Evolutionary conservation across 23 red algal species (phyloP), one percentile per base, ranked within the genome.

Genomic region (Agarophyton chilense): DNA sequence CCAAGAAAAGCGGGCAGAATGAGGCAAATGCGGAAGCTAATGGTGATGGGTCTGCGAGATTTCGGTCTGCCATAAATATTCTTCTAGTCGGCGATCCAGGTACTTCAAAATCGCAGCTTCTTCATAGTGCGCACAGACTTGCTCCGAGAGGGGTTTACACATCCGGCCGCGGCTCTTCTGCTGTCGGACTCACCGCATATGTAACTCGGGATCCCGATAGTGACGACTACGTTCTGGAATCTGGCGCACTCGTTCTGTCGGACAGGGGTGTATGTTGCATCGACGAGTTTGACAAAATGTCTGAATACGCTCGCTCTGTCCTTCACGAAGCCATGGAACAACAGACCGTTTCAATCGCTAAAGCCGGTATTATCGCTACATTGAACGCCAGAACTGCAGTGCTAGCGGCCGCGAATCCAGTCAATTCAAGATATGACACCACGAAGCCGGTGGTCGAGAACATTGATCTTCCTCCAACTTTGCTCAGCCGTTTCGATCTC

Each of bases 281-380:
- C 51, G 97, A 99, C 70, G 97, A 99, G 83, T 99, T 99, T 65
- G 97, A 99, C 71, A 99, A 99, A 79, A 99, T 99, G 97, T 96
- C 83, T 41, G 97, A 99, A 56, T 89, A 85, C 41, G 91, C 97
- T 45, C 91, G 97, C 51, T 95, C 92, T 28, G 93, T 99, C 32
- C 54, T 99, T 4, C 97, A 99, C 76, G 97, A 99, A 86, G 97
- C 91, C 17, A 99, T 99, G 97, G 97, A 99, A 64, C 97, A 99
- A 75, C 97, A 99, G 92, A 99, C 97, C 29, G 90, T 99, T 28
- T 96, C 93, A 35, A 94, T 99, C 51, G 97, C 97, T 19, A 99
- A 99, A 70, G 97, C 97, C 25, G 97, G 97, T 7, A 99, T 99
- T 49, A 96, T 99, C 70, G 94, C 93, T 10, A 96, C 97, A 11